A percentile compares a stretch with the other conserved stretches of the same genome.
Evolutionary conservation across 805 yeast genomes (phyloP).

Genomic region (Brettanomyces naardenensis): DNA sequence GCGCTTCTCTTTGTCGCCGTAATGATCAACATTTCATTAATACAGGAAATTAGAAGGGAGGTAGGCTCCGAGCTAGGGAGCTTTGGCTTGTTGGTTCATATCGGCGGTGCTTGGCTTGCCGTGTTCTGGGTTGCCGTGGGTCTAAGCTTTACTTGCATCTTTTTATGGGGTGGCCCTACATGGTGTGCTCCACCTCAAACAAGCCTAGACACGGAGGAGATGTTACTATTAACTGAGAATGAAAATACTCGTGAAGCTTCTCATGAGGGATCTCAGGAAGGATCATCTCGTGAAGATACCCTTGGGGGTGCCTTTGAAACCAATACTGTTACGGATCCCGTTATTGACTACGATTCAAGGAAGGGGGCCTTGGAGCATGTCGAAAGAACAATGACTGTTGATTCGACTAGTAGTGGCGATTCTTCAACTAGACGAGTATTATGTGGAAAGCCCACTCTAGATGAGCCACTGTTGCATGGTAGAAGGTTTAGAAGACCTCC

Average conservation of each 20-base stretch:
- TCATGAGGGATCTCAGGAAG: too few species aligned
- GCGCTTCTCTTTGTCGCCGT: conserved; percentile 26
- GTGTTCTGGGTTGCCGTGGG: conserved; percentile 32
- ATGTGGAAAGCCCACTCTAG: not conserved
- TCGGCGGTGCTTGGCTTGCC: conserved; percentile 35
- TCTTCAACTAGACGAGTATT: not conserved
- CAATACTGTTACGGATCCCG: too few species aligned
- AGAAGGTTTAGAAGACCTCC: not conserved
- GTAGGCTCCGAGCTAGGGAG: conserved; percentile 28
- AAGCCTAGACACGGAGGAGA: not conserved
- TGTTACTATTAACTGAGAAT: too few species aligned
- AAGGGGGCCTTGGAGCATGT: too few species aligned
- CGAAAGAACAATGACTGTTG: too few species aligned
- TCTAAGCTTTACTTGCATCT: conserved; percentile 9
- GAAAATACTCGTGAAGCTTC: too few species aligned
- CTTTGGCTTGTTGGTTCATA: conserved; percentile 38
- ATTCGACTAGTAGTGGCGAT: not conserved
- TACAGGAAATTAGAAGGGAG: conserved; percentile 19
- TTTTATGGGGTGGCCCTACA: conserved; percentile 32
- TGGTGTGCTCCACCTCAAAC: conserved; percentile 40
- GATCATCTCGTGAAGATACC: too few species aligned
- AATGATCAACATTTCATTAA: conserved; percentile 13
- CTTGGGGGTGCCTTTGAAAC: too few species aligned
- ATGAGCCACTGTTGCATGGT: not conserved
- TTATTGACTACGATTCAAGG: too few species aligned